Conservation (phyloP, 2,329 filamentous ascomycete genomes). For the Botrytis sinoallii region DNA sequence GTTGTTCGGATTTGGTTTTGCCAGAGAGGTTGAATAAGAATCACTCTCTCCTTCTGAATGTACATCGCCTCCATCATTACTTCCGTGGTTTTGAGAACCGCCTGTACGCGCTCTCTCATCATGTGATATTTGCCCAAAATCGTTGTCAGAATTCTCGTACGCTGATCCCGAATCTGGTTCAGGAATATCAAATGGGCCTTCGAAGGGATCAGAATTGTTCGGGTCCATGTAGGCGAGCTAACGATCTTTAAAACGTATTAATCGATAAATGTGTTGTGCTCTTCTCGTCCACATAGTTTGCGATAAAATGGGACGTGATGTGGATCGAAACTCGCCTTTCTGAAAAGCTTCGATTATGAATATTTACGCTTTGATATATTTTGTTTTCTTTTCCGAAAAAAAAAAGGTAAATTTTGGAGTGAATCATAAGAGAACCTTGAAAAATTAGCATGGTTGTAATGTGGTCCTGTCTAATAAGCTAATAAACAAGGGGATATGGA, state of each 20-base stretch:
- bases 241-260: constrained; percentile 24
- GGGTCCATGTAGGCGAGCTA: constrained; percentile 24
- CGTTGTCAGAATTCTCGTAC: constrained; percentile 30
- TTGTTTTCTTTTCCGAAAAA: not conserved
- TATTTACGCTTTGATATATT: constrained; percentile 5
- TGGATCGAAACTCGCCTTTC: not conserved
- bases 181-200: not conserved
- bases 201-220: constrained; percentile 22
- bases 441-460: not conserved
- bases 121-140: constrained; percentile 22
- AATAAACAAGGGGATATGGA: not conserved
- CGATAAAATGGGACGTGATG: not conserved
- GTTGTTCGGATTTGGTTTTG: constrained; percentile 5
- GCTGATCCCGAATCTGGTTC: constrained; percentile 34
- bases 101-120: constrained; percentile 13
- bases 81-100: not conserved
- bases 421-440: not conserved
- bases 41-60: constrained; percentile 9
- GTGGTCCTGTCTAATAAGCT: not conserved
- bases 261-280: constrained; percentile 17
- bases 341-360: not conserved
- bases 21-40: not conserved
- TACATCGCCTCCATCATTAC: not conserved
- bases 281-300: constrained; percentile 25
- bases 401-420: not conserved